Evolutionary conservation across 2,329 filamentous ascomycete species (phyloP).

Genomic region (Neoscytalidium dimidiatum): DNA sequence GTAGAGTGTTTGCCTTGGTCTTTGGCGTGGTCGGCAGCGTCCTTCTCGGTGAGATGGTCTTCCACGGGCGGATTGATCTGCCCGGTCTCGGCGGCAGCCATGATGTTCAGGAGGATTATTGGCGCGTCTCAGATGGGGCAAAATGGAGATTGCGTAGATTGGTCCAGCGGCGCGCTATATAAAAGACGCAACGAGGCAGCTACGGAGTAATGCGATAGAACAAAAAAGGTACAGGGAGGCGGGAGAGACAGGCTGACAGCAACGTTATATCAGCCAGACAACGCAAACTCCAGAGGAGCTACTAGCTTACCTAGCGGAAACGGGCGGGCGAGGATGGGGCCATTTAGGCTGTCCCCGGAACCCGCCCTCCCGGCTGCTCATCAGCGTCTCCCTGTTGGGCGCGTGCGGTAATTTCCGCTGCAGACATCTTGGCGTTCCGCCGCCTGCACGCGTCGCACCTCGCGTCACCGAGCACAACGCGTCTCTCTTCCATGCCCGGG

Average conservation of each 20-base stretch:
- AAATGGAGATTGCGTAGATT: constrained; percentile 6
- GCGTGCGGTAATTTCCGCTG: not conserved
- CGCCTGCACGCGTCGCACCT: constrained; percentile 25
- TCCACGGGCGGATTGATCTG: constrained; percentile 4
- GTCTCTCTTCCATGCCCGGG: not conserved
- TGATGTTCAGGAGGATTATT: constrained; percentile 20
- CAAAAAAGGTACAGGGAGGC: not conserved
- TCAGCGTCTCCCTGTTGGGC: not conserved
- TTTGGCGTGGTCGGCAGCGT: not conserved
- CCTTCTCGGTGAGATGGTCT: constrained; percentile 6
- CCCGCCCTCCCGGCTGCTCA: not conserved
- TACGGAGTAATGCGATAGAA: not conserved
- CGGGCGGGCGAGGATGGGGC: not conserved
- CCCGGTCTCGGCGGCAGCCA: constrained; percentile 19
- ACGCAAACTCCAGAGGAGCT: not conserved
- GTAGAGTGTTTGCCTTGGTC: constrained; percentile 4
- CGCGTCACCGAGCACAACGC: constrained; percentile 8
- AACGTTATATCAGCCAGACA: not conserved
- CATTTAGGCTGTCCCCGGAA: not conserved
- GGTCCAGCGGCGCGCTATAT: constrained; percentile 4
- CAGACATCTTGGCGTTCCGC: not conserved
- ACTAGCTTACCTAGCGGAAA: not conserved
- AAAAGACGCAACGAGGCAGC: not conserved
- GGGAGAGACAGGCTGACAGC: not conserved
- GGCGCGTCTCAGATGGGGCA: constrained; percentile 9